Evolutionary conservation across 176 grass and related monocot species (phyloP), one percentile per base, ranked within the genome.

Genomic region (Guadua angustifolia): DNA sequence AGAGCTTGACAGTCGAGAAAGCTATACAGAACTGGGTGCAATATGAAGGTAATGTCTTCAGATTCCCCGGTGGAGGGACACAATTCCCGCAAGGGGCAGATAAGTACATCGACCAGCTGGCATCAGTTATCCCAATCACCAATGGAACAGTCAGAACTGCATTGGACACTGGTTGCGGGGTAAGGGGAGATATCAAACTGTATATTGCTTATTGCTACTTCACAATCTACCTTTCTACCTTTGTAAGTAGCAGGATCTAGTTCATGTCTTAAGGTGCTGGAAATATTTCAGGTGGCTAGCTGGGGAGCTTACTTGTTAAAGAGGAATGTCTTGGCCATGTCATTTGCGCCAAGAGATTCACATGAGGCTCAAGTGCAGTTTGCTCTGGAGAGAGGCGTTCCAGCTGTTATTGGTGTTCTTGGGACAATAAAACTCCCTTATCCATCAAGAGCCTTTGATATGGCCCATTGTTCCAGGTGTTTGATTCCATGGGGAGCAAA

Each of bases 11-110:
- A 1, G 94, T 97, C 7, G 94, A 97, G 73, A 97, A 97, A 73
- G 94, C 94, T 77, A 94, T 97, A 55, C 94, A 97, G 67, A 97
- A 97, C 68, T 97, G 94, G 94, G 94, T 97, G 42, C 94, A 97
- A 64, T 97, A 88, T 10, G 94, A 97, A 78, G 94, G 94, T 2
- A 94, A 83, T 66, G 88, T 97, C 19, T 97, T 97, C 81, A 97
- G 94, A 77, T 97, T 97, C 68, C 92, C 94, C 0, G 94, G 94
- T 80, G 94, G 94, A 70, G 94, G 94, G 78, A 97, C 94, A 17
- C 94, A 97, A 21, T 97, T 97, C 75, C 94, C 94, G 3, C 92
- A 97, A 89, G 94, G 94, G 50, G 94, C 94, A 1, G 94, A 97
- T 86, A 91, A 91, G 74, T 97, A 97, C 72, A 97, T 97, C 14